These are phyloP conservation scores for Capsicum rhomboideum DNA, from an alignment of 257 asterid species.

Conservation along the genomic window DNA sequence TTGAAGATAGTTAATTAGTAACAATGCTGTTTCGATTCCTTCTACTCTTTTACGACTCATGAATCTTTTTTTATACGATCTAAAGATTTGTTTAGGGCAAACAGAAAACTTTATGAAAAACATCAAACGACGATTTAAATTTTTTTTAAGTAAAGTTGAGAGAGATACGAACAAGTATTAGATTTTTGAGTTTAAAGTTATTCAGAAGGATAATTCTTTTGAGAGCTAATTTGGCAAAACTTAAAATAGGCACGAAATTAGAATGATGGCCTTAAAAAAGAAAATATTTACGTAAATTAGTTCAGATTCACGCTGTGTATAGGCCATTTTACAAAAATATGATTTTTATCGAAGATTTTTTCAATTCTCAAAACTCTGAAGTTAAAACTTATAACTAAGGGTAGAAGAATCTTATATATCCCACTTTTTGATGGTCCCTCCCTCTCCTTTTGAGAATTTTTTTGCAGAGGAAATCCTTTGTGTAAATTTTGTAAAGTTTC, in stretches of 20 bases:
- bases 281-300: background rate
- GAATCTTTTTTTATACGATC: no score
- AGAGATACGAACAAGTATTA: no score
- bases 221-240: background rate
- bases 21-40: no score
- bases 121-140: background rate
- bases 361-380: background rate
- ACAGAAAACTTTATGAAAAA: background rate
- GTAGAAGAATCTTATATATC: background rate
- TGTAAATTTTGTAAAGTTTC: no score
- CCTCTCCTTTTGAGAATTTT: no score
- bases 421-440: no score
- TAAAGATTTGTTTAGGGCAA: background rate
- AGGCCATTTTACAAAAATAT: background rate
- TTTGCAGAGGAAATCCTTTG: no score
- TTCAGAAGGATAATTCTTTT: background rate
- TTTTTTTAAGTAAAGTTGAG: no score
- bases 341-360: background rate
- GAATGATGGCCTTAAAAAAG: background rate
- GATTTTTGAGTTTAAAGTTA: background rate
- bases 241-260: background rate
- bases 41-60: no score
- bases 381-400: background rate
- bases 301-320: background rate
- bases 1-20: no score